Base-by-base conservation (phyloP, 139 green algal species). In the Ettlia oleoabundans region DNA sequence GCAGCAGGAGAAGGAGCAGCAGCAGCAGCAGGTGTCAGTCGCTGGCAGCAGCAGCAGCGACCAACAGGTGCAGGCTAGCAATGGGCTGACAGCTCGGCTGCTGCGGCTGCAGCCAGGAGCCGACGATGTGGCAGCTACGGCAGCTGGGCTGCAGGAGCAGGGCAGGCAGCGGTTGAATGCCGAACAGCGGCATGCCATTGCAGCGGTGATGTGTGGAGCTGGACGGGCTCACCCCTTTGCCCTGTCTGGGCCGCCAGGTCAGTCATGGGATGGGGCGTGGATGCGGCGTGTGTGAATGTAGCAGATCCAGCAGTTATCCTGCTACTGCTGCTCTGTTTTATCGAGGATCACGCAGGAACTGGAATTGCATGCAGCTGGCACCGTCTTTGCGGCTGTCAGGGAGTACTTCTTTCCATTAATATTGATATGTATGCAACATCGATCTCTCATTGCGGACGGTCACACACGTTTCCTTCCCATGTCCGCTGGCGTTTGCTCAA, bases 161-260 rank as follows among this genome's bases (percentile, higher is more conserved):
- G 84, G 55, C 19, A 47, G 33, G 3, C 32, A 78, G 18, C 33
- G 37, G 52, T 81, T 95, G n/a, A 95, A 95, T 74, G 58, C 55
- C 1, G 88, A 95, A 83, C 92, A 95, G 86, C 88, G 88, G 22
- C 18, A 80, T 13, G 89, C 91, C 18, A 82, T 92, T 19, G 88
- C 88, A 1, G 82, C 85, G 2, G 40, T 95, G 55, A 51, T 95
- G 47, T 55, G 65, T 43, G 85, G 88, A 2, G 80, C 70, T 0
- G 90, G 80, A 2, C 40, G 78, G 0, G 32, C 43, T 2, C 30
- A 52, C 8, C 88, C 91, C 21, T 93, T 87, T 51, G 86, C 90
- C 18, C 86, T 95, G 35, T 90, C 91, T 63, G 92, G 92, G 0
- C 92, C 92, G 15, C 90, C 90, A 33, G 88, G 86, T 82, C 61